Conservation (phyloP, 768 basidiomycete species). For the Phylloporus arenicola region DNA sequence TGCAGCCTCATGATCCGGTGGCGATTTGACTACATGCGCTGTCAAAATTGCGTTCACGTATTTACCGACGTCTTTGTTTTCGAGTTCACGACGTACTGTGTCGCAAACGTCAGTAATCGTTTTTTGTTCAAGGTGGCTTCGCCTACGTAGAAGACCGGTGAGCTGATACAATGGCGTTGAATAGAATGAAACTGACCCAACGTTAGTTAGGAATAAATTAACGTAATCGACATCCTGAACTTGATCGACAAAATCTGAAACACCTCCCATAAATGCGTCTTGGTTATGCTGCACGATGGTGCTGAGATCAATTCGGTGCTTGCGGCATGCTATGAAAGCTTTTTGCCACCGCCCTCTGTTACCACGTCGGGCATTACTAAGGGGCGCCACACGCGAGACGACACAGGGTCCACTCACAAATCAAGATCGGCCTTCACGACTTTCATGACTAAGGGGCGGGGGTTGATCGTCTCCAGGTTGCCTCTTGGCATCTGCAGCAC, state of each 20-base stretch:
- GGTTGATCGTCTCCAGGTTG: conserved; percentile 93
- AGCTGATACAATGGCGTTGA: background rate
- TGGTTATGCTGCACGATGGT: conserved; percentile 80
- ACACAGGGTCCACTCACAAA: conserved; percentile 32
- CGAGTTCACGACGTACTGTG: conserved; percentile 64
- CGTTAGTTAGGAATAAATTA: conserved; percentile 81
- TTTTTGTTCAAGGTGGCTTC: conserved; percentile 51
- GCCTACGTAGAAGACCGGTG: conserved; percentile 36
- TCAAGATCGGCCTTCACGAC: conserved; percentile 75
- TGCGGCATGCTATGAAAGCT: conserved; percentile 87
- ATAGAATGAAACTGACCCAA: conserved; percentile 53
- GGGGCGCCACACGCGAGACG: background rate
- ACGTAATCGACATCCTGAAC: conserved; percentile 87
- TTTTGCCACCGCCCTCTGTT: conserved; percentile 71
- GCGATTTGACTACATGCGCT: conserved; percentile 86
- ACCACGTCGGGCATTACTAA: background rate
- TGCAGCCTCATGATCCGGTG: conserved; percentile 86
- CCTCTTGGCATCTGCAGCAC: conserved; percentile 98
- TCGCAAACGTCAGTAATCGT: conserved; percentile 71
- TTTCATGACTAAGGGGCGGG: conserved; percentile 84
- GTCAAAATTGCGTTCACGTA: conserved; percentile 92
- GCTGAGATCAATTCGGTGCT: conserved; percentile 89
- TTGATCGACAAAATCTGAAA: conserved; percentile 74
- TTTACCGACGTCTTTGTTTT: conserved; percentile 62
- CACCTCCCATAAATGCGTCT: conserved; percentile 54